These are phyloP conservation scores for Viola odorata DNA, from an alignment of 345 rosid species.

Conservation along the genomic window DNA sequence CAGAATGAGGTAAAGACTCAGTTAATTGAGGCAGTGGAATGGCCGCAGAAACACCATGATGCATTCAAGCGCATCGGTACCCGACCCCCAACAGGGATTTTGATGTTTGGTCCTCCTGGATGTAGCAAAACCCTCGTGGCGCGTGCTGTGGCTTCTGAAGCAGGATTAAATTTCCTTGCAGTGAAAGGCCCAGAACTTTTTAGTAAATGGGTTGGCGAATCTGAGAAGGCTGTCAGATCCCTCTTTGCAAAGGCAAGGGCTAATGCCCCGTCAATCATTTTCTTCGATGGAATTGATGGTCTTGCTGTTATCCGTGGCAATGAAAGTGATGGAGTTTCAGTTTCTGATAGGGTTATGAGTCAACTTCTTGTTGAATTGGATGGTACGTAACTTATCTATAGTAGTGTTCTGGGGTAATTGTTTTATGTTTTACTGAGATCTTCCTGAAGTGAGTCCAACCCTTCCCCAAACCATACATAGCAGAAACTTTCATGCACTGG, in stretches of 20 bases:
- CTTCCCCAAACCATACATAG: no score
- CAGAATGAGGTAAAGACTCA: slow-evolving; percentile 74
- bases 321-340: slow-evolving; percentile 79
- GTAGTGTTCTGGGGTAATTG: no score
- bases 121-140: slow-evolving; percentile 99
- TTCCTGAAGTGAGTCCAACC: no score
- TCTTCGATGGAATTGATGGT: slow-evolving; percentile 91
- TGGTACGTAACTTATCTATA: slow-evolving; percentile 44
- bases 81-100: slow-evolving; percentile 64
- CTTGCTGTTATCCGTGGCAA: slow-evolving; percentile 79
- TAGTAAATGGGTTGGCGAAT: slow-evolving; percentile 98
- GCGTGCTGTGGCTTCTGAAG: slow-evolving; percentile 94
- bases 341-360: slow-evolving; percentile 91
- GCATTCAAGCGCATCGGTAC: slow-evolving; percentile 71
- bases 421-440: no score
- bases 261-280: slow-evolving; percentile 86
- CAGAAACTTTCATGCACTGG: neutral
- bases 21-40: slow-evolving; percentile 79
- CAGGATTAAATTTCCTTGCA: slow-evolving; percentile 77
- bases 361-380: slow-evolving; percentile 93
- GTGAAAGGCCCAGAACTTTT: slow-evolving; percentile 96
- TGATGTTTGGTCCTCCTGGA: slow-evolving; percentile 97
- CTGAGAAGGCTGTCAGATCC: slow-evolving; percentile 90
- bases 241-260: slow-evolving; percentile 89
- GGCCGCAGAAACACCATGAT: slow-evolving; percentile 86